Base-by-base conservation (phyloP, 2,329 filamentous ascomycete species). In the Verticillium zaregamsianum region DNA sequence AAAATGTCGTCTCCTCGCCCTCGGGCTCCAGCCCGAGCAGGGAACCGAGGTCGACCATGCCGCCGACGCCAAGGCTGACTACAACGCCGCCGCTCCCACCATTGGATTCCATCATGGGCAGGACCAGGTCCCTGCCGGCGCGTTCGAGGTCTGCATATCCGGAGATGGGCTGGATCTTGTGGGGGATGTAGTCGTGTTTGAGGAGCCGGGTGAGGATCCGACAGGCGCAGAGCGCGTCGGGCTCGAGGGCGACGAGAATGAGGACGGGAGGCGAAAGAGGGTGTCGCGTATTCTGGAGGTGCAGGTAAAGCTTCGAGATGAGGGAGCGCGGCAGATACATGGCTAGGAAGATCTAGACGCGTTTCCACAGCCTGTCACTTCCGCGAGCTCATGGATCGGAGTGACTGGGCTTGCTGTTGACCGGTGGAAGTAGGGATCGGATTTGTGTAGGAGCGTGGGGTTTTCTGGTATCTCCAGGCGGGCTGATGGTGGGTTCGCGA, bases 321-420 rank as follows among this genome's bases (percentile, higher is more conserved):
- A 97, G 84, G 66, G 86, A 85, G 67, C 95, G 91, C 71, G 94
- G 95, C 66, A 99, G 90, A 88, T 97, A 96, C 95, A 99, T 99
- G 75, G 71, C 65, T 69, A 64, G 52, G 58, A 66, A 56, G 61
- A 65, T 60, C 63, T 66, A 57, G 65, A 72, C 72, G 72, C 72
- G 75, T 76, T 66, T 69, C 64, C 65, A 68, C 59, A 54, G 33
- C 45, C 45, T 28, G 20, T 52, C 45, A 52, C 45, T n/a, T 71
- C 70, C 63, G 66, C 59, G 68, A 64, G 71, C 70, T 72, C 74
- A 76, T 77, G 67, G 66, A 68, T 52, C 45, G 45, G 20, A 25
- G 45, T 52, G 20, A 23, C 20, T 25, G 20, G 23, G 20, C n/a
- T 23, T 52, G 11, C 63, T 64, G 65, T 49, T 56, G 52, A 58